Evolutionary conservation across 1,284 basidiomycete species (phyloP).

Genomic region (Polyporus tsugae): DNA sequence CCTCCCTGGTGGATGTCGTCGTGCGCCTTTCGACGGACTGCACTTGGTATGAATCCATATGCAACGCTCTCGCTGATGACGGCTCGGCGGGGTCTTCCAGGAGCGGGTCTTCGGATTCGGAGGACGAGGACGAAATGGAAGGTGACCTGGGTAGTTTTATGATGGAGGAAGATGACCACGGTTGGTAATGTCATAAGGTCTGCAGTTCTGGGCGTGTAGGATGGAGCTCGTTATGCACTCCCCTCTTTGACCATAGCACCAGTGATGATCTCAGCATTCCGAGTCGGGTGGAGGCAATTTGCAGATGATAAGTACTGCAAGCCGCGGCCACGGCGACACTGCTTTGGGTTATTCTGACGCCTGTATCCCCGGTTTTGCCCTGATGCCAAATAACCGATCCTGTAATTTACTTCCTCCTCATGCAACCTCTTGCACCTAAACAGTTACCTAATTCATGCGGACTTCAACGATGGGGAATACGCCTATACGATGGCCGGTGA

Average conservation of each 20-base stretch:
- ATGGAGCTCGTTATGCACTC: not conserved
- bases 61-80: not conserved
- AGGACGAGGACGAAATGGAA: not conserved
- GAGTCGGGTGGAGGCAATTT: not conserved
- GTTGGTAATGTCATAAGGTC: conserved; percentile 5
- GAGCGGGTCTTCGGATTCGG: not conserved
- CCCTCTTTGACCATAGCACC: not conserved
- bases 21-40: conserved; percentile 9
- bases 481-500: no score
- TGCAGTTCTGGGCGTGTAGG: not conserved
- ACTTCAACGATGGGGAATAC: no score
- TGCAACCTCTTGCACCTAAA: no score
- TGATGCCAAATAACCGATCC: no score
- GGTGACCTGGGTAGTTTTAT: conserved; percentile 4
- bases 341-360: no score
- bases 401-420: no score
- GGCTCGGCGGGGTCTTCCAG: not conserved
- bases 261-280: not conserved
- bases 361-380: no score
- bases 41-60: not conserved
- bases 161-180: conserved; percentile 16
- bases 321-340: no score
- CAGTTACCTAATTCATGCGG: no score
- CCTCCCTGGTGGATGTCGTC: conserved; percentile 12
- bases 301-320: no score